Conservation (phyloP, 768 basidiomycete genomes). For the Lyophyllum semitale region DNA sequence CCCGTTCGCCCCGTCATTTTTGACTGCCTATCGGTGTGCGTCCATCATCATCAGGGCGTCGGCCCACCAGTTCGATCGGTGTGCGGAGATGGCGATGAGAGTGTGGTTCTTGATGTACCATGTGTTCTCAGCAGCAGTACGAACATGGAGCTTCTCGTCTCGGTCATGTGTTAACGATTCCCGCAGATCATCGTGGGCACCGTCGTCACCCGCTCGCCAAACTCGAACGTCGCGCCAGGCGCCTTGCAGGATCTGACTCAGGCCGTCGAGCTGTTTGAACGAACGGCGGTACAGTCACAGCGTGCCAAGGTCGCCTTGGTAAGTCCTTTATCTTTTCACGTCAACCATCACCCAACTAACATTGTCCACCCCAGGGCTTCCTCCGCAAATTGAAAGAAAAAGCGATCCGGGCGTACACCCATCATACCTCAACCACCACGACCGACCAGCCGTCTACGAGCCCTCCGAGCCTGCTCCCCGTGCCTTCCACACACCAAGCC, state of each 20-base stretch:
- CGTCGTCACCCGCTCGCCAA: slow-evolving; percentile 59
- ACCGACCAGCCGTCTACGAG: slow-evolving; percentile 6
- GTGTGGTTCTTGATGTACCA: slow-evolving; percentile 55
- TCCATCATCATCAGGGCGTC: slow-evolving; percentile 52
- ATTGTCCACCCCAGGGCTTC: no score
- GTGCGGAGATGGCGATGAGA: slow-evolving; percentile 47
- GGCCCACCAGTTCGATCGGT: slow-evolving; percentile 49
- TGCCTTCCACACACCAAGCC: background rate
- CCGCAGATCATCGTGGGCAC: slow-evolving; percentile 57
- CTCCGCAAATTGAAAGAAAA: slow-evolving; percentile 48
- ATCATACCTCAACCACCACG: slow-evolving; percentile 20
- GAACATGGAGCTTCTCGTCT: no score
- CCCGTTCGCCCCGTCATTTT: slow-evolving; percentile 56
- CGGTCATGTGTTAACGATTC: no score
- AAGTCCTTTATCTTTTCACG: slow-evolving; percentile 11
- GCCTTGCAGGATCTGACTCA: slow-evolving; percentile 51
- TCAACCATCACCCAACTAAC: no score
- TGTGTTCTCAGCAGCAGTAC: slow-evolving; percentile 50
- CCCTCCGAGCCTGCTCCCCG: slow-evolving; percentile 1
- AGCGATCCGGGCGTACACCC: slow-evolving; percentile 37
- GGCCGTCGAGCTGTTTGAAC: slow-evolving; percentile 48
- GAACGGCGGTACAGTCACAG: slow-evolving; percentile 43
- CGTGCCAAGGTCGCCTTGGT: slow-evolving; percentile 51
- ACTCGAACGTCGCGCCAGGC: slow-evolving; percentile 47
- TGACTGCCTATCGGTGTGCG: slow-evolving; percentile 55